phyloP scores from a whole-genome alignment of 257 asterid species.

The Ophiorrhiza pumila region DNA sequence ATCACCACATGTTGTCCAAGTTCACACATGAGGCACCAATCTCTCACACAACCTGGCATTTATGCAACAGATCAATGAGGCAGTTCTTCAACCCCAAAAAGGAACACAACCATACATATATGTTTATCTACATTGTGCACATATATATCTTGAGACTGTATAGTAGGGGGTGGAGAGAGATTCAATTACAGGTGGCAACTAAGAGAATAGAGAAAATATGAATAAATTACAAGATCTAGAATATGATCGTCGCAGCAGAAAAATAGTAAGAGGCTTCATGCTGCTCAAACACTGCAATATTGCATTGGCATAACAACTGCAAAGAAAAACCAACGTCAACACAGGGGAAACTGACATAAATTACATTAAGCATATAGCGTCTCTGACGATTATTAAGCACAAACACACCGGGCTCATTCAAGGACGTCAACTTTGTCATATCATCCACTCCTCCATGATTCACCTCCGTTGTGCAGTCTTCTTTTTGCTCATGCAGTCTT shows the following conservation, averaged over 20 bases:
- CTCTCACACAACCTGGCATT: slow-evolving; percentile 53
- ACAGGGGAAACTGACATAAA: slow-evolving; percentile 21
- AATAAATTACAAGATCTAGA: slow-evolving; percentile 65
- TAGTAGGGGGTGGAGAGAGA: not conserved
- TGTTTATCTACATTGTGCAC: not conserved
- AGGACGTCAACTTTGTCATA: too few species aligned
- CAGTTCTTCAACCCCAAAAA: not conserved
- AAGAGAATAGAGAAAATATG: too few species aligned
- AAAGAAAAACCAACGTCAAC: slow-evolving; percentile 14
- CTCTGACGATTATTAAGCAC: too few species aligned
- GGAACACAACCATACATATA: not conserved
- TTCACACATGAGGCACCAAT: slow-evolving; percentile 87
- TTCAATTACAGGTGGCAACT: not conserved
- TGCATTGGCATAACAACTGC: slow-evolving; percentile 92
- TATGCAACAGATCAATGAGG: slow-evolving; percentile 3
- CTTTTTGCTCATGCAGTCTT: too few species aligned
- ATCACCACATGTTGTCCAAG: slow-evolving; percentile 59
- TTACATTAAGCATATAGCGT: too few species aligned
- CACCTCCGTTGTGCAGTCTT: too few species aligned
- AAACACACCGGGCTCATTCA: too few species aligned
- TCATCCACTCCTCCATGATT: too few species aligned
- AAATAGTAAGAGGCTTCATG: slow-evolving; percentile 69
- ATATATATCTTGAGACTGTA: not conserved
- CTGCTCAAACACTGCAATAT: slow-evolving; percentile 75
- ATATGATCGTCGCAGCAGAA: slow-evolving; percentile 67